These are phyloP conservation scores for Pluteus cervinus DNA, from an alignment of 768 basidiomycete genomes.

Conservation along the genomic window DNA sequence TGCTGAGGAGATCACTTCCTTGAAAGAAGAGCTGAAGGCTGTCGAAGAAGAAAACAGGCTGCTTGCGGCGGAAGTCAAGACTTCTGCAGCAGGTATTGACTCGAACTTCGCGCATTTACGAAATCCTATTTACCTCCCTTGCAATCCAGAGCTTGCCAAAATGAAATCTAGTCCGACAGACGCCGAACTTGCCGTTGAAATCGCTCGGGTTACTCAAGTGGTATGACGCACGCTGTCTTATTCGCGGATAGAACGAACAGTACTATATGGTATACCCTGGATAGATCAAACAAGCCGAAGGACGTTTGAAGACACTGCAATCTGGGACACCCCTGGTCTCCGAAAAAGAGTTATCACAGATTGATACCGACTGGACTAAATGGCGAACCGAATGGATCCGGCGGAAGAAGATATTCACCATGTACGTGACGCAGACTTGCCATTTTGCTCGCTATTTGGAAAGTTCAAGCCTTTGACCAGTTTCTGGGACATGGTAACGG, in stretches of 20 bases:
- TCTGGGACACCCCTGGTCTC: conserved; percentile 64
- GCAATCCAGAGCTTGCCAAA: conserved; percentile 52
- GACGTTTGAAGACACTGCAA: conserved; percentile 58
- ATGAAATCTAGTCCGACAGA: conserved; percentile 67
- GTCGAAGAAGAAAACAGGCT: conserved; percentile 56
- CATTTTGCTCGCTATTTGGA: background rate
- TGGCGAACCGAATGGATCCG: conserved; percentile 82
- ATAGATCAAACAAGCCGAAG: conserved; percentile 26
- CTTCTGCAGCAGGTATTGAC: conserved; percentile 34
- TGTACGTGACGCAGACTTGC: conserved; percentile 38
- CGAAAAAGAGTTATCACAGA: conserved; percentile 56
- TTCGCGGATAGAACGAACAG: too few relatives aligned
- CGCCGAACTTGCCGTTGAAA: conserved; percentile 49
- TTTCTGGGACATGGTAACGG: conserved; percentile 69
- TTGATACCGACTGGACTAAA: conserved; percentile 70
- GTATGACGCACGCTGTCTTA: too few relatives aligned
- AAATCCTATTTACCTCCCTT: conserved; percentile 6
- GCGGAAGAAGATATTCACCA: conserved; percentile 69
- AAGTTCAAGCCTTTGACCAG: conserved; percentile 31
- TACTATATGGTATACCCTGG: conserved; percentile 36
- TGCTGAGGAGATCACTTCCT: conserved; percentile 48
- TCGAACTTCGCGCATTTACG: background rate
- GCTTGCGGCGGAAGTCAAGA: conserved; percentile 45
- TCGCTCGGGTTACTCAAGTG: conserved; percentile 42
- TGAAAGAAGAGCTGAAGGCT: conserved; percentile 54